These are phyloP conservation scores for Apostasia ramifera DNA, from an alignment of 106 monocot genomes.

Conservation along the genomic window DNA sequence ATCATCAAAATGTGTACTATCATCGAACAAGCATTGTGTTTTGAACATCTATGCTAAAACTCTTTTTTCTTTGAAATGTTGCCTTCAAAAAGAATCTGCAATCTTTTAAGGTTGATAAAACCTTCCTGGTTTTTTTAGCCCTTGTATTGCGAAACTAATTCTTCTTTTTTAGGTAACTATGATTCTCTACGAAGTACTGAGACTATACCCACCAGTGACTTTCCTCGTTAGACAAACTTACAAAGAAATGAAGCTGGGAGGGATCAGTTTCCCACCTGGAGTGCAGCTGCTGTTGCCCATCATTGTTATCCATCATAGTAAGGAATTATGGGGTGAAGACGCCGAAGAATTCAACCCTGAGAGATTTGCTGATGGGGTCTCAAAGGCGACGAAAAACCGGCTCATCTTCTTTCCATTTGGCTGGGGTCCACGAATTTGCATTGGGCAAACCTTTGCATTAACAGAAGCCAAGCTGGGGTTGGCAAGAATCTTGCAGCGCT, in stretches of 20 bases:
- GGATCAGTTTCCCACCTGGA: slow-evolving; percentile 6
- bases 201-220: slow-evolving; percentile 7
- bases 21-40: no score
- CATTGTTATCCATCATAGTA: slow-evolving; percentile 10
- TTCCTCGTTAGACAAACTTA: slow-evolving; percentile 1
- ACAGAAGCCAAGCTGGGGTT: slow-evolving; percentile 60
- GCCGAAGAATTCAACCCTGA: slow-evolving; percentile 29
- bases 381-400: slow-evolving; percentile 10
- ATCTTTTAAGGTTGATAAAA: no score
- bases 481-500: slow-evolving; percentile 43
- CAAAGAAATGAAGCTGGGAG: slow-evolving; percentile 15
- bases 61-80: no score
- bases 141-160: no score
- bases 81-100: no score
- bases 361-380: slow-evolving; percentile 12
- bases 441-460: slow-evolving; percentile 71
- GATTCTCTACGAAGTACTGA: slow-evolving; percentile 15
- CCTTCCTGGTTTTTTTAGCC: no score
- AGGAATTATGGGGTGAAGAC: slow-evolving; percentile 16
- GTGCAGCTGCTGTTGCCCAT: slow-evolving; percentile 9
- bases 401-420: slow-evolving; percentile 65
- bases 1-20: no score
- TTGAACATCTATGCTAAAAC: no score
- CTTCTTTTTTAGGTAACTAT: slow-evolving; percentile 8
- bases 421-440: slow-evolving; percentile 57